phyloP scores from a whole-genome alignment of 805 yeast species.

The Cyberlindnera amylophila region DNA sequence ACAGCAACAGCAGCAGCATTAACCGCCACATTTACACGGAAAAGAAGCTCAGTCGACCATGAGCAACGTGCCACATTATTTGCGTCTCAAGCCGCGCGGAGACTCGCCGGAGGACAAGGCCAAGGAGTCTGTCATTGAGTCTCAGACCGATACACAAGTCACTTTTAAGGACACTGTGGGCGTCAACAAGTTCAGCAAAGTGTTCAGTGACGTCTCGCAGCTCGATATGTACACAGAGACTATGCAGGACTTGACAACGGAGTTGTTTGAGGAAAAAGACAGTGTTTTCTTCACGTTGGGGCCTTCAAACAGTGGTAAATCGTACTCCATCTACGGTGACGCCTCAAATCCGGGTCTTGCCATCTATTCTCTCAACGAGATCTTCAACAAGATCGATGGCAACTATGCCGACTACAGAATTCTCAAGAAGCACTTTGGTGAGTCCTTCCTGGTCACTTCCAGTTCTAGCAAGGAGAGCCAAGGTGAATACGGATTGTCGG shows the following conservation, averaged over 20 bases:
- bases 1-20: no score
- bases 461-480: slow-evolving; percentile 17
- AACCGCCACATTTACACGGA: no score
- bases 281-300: slow-evolving; percentile 47
- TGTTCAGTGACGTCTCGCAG: slow-evolving; percentile 33
- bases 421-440: slow-evolving; percentile 24
- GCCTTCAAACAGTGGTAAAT: slow-evolving; percentile 51
- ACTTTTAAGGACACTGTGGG: slow-evolving; percentile 26
- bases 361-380: slow-evolving; percentile 32
- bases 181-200: slow-evolving; percentile 31
- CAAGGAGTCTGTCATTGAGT: slow-evolving; percentile 22
- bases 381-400: slow-evolving; percentile 28
- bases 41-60: neutral
- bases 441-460: slow-evolving; percentile 21
- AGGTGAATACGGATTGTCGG: slow-evolving; percentile 35
- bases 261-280: slow-evolving; percentile 34
- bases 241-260: slow-evolving; percentile 18
- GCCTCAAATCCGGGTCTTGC: slow-evolving; percentile 35
- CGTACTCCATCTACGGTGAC: slow-evolving; percentile 36
- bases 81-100: slow-evolving; percentile 36
- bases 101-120: slow-evolving; percentile 13
- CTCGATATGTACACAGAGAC: slow-evolving; percentile 33
- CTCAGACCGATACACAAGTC: slow-evolving; percentile 21
- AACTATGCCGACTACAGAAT: slow-evolving; percentile 18
- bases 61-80: slow-evolving; percentile 32